Evolutionary conservation across 352 stramenopile species (phyloP).

Genomic region (Globisporangium radiosum): DNA sequence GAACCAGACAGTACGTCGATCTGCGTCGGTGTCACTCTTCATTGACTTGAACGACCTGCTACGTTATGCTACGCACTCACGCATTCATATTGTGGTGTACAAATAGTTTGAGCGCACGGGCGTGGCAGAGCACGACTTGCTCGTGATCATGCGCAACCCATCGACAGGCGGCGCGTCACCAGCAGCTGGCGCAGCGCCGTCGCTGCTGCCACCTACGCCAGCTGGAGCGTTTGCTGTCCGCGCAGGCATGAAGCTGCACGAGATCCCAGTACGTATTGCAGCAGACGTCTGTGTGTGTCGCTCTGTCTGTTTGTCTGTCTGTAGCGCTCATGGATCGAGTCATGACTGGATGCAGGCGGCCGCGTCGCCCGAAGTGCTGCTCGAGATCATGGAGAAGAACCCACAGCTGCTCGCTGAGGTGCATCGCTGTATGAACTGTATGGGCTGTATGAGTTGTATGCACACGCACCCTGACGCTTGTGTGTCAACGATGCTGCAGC

Average conservation of each 20-base stretch:
- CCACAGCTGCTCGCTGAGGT: slow-evolving; percentile 62
- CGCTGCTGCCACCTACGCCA: slow-evolving; percentile 9
- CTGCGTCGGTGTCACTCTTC: neutral
- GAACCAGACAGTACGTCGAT: slow-evolving; percentile 39
- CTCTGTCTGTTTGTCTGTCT: neutral
- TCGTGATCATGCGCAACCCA: slow-evolving; percentile 53
- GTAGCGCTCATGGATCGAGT: neutral
- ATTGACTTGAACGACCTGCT: neutral
- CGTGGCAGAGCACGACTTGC: slow-evolving; percentile 63
- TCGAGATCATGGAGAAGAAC: slow-evolving; percentile 84
- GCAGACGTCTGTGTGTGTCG: neutral
- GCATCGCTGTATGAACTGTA: neutral
- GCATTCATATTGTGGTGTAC: neutral
- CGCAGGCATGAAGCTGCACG: slow-evolving; percentile 63
- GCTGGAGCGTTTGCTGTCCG: slow-evolving; percentile 29
- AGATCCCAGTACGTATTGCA: slow-evolving; percentile 55
- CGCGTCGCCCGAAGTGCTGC: slow-evolving; percentile 62
- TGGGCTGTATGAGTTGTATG: no score
- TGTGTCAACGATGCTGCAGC: slow-evolving; percentile 25
- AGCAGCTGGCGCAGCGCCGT: slow-evolving; percentile 5
- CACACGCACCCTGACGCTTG: no score
- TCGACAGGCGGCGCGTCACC: slow-evolving; percentile 11
- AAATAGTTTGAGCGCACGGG: slow-evolving; percentile 62
- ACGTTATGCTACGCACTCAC: neutral
- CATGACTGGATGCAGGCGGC: slow-evolving; percentile 24